phyloP scores from a whole-genome alignment of 345 rosid genomes.

The Brassica napus region Da-Ae NC_063448.1:50198001-50198500 shows the following conservation, averaged over 20 bases:
- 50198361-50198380: background rate
- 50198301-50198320: slow-evolving; percentile 25
- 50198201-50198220: slow-evolving; percentile 87
- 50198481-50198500: slow-evolving; percentile 96
- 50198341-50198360: slow-evolving; percentile 1
- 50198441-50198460: slow-evolving; percentile 5
- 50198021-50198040: slow-evolving; percentile 85
- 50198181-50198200: slow-evolving; percentile 96
- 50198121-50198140: slow-evolving; percentile 83
- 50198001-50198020: slow-evolving; percentile 99
- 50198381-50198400: background rate
- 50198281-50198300: slow-evolving; percentile 93
- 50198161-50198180: slow-evolving; percentile 94
- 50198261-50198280: slow-evolving; percentile 83
- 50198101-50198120: slow-evolving; percentile 43
- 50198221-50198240: slow-evolving; percentile 90
- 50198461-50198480: slow-evolving; percentile 56
- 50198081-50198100: background rate
- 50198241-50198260: slow-evolving; percentile 95
- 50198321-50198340: background rate
- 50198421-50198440: slow-evolving; percentile 5
- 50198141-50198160: slow-evolving; percentile 85
- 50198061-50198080: slow-evolving; percentile 15
- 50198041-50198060: slow-evolving; percentile 14
- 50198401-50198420: slow-evolving; percentile 9